These are phyloP conservation scores for Pisolithus marmoratus DNA, from an alignment of 768 basidiomycete genomes.

Conservation along the genomic window DNA sequence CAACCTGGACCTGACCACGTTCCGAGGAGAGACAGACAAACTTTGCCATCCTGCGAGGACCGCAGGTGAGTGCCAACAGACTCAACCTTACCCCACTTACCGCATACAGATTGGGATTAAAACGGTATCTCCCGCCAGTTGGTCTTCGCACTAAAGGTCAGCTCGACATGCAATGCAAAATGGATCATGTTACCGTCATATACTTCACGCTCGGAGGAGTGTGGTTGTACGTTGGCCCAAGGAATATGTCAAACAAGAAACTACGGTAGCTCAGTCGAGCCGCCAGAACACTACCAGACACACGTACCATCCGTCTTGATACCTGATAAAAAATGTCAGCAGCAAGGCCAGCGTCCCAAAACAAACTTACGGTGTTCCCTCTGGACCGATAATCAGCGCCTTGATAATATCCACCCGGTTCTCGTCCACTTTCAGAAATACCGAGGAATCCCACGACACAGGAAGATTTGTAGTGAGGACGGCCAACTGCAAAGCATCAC, in stretches of 20 bases:
- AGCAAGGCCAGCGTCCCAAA: conserved; percentile 2
- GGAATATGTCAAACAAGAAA: conserved; percentile 87
- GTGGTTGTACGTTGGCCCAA: conserved; percentile 85
- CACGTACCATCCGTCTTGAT: conserved; percentile 85
- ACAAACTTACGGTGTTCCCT: conserved; percentile 79
- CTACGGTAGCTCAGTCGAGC: conserved; percentile 24
- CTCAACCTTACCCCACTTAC: conserved; percentile 35
- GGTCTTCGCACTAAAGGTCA: conserved; percentile 44
- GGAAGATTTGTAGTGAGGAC: conserved; percentile 91
- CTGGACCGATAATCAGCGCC: conserved; percentile 86
- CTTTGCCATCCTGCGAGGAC: conserved; percentile 76
- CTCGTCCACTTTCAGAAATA: conserved; percentile 92
- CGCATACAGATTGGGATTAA: conserved; percentile 94
- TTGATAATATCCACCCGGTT: conserved; percentile 89
- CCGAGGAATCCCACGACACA: conserved; percentile 91
- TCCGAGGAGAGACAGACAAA: conserved; percentile 85
- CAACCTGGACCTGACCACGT: conserved; percentile 95
- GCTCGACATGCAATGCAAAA: neutral
- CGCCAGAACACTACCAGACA: neutral
- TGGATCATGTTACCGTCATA: conserved; percentile 41
- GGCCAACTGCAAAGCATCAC: conserved; percentile 57
- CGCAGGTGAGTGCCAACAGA: neutral
- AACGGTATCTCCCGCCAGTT: conserved; percentile 84
- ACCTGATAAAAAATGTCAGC: conserved; percentile 37
- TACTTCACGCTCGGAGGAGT: conserved; percentile 73